Base-by-base conservation (phyloP, 768 basidiomycete species). In the Termitomyces sp. region DNA sequence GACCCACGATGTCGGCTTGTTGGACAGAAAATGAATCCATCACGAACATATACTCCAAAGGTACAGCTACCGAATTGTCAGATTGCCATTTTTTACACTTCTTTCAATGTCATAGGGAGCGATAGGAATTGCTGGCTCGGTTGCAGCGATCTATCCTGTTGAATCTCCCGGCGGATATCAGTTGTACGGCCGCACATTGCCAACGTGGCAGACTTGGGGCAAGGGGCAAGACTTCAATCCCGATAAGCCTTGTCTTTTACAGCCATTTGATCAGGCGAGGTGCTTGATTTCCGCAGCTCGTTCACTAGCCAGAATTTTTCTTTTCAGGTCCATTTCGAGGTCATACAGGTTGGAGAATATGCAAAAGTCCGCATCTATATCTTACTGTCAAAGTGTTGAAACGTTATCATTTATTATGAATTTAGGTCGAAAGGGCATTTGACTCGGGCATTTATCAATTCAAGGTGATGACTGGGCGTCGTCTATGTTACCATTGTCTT, bases 21-120 rank as follows among this genome's bases (percentile, higher is more conserved):
- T 5, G 84, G 82, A 0, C 86, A 88, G 57, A 89, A 89, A 67
- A 87, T 88, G 83, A 89, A 89, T 54, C 87, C 86, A 0, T 85
- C 85, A 0, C 72, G 86, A 8, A 85, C 84, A 0, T 84, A 74
- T 57, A 89, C 87, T 0, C 83, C 85, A 9, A 72, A 79, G 40
- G 83, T 83, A 37, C 30, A 59, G 54, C 3, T 32, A n/a, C n/a
- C n/a, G n/a, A n/a, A n/a, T n/a, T n/a, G 11, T 5, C 53, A 11
- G 28, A 41, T 52, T 25, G 10, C 21, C 42, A 10, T 25, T 54
- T 46, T 21, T 23, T 8, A 16, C 16, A 12, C 27, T n/a, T 32
- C 28, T 27, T 5, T 42, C 28, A 16, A 30, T 14, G 39, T 28
- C 35, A 7, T 64, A 85, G 80, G 87, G 86, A 11, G 85, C 86